Conservation (phyloP, 805 yeast species). For the Scheffersomyces lignosus region DNA sequence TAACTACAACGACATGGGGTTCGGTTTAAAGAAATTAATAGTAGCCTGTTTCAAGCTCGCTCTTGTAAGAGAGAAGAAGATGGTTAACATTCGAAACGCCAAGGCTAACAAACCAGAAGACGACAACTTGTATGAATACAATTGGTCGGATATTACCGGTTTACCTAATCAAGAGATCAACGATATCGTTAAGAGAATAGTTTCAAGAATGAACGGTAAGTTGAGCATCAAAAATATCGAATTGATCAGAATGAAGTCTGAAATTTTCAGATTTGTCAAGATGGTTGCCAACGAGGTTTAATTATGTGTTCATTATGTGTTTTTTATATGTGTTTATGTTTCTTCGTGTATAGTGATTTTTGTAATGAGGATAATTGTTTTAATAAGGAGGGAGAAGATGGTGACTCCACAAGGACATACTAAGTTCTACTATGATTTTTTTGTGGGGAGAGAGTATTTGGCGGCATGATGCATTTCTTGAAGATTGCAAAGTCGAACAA, state of each 20-base stretch:
- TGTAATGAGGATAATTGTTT: too few species aligned
- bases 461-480: too few species aligned
- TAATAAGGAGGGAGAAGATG: too few species aligned
- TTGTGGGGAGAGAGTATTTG: too few species aligned
- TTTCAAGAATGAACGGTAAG: slow-evolving; percentile 42
- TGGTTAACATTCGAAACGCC: slow-evolving; percentile 2
- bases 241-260: slow-evolving; percentile 35
- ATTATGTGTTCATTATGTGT: too few species aligned
- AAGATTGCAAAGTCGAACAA: too few species aligned
- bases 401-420: too few species aligned
- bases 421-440: too few species aligned
- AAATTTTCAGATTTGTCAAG: slow-evolving; percentile 42
- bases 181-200: slow-evolving; percentile 33
- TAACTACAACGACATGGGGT: slow-evolving; percentile 45
- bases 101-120: slow-evolving; percentile 6
- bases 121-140: slow-evolving; percentile 9
- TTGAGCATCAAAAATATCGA: slow-evolving; percentile 38
- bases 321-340: too few species aligned
- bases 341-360: too few species aligned
- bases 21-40: slow-evolving; percentile 39
- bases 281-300: slow-evolving; percentile 35
- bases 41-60: slow-evolving; percentile 43
- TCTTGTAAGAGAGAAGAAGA: slow-evolving; percentile 28
- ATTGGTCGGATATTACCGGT: slow-evolving; percentile 41
- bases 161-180: slow-evolving; percentile 36